Percentiles rank a stretch among this genome's conserved stretches.
phyloP scores from a whole-genome alignment of 768 basidiomycete genomes.

The Neoboletus subvelutipes region DNA sequence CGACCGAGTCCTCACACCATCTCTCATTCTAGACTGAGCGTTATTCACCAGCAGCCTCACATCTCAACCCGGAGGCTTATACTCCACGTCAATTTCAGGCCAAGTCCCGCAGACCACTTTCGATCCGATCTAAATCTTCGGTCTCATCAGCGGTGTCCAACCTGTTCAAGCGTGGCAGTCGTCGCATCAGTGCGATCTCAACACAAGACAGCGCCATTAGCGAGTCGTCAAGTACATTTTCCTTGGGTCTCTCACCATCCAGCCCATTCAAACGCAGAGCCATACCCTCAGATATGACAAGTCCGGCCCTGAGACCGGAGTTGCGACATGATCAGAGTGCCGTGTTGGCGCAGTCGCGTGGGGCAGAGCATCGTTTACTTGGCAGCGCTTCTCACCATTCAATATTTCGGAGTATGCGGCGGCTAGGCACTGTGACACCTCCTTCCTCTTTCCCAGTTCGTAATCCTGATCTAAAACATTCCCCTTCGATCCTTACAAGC shows the following conservation, averaged over 20 bases:
- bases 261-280: conserved; percentile 45
- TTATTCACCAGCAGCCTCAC: conserved; percentile 16
- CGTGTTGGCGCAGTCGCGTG: conserved; percentile 45
- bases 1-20: too few species aligned
- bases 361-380: conserved; percentile 20
- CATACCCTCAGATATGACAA: conserved; percentile 41
- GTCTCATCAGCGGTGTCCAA: conserved; percentile 50
- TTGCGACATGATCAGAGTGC: conserved; percentile 41
- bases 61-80: conserved; percentile 21
- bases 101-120: conserved; percentile 46
- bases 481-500: conserved; percentile 29
- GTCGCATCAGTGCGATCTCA: conserved; percentile 33
- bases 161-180: conserved; percentile 49
- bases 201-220: conserved; percentile 42
- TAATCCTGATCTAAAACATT: conserved; percentile 38
- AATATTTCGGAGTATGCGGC: conserved; percentile 44
- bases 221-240: conserved; percentile 45
- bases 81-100: conserved; percentile 29
- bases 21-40: conserved; percentile 5
- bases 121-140: conserved; percentile 53
- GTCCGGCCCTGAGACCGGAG: conserved; percentile 27
- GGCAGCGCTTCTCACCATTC: conserved; percentile 39
- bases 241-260: conserved; percentile 27
- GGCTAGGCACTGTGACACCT: conserved; percentile 44
- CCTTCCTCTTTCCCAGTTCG: conserved; percentile 52